A percentile compares a stretch with the other conserved stretches of the same genome.
phyloP scores from a whole-genome alignment of 2,329 filamentous ascomycete species.

The Diplodia scrobiculata region DNA sequence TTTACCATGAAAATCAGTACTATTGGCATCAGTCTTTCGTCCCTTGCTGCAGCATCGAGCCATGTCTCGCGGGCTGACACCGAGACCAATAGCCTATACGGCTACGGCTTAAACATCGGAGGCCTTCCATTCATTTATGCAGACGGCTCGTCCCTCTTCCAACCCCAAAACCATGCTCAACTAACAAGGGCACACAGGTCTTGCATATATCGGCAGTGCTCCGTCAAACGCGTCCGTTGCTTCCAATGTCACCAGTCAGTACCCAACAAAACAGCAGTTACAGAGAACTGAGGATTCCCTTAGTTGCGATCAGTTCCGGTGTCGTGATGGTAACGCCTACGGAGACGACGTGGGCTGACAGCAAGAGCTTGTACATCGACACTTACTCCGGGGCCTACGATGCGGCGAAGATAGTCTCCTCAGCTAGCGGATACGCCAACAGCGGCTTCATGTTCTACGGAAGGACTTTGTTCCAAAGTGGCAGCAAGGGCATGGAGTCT shows the following conservation, averaged over 20 bases:
- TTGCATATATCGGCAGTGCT: slow-evolving; percentile 12
- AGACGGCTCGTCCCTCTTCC: background rate
- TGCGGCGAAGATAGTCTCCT: slow-evolving; percentile 8
- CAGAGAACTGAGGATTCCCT: background rate
- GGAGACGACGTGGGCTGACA: slow-evolving; percentile 3
- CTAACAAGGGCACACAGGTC: background rate
- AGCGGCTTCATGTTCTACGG: slow-evolving; percentile 23
- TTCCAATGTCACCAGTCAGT: slow-evolving; percentile 20
- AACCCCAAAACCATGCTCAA: background rate
- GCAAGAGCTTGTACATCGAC: slow-evolving; percentile 22
- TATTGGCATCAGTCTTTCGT: background rate
- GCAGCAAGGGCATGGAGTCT: background rate
- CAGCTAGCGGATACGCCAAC: slow-evolving; percentile 8
- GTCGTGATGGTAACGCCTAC: background rate
- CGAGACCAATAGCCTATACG: slow-evolving; percentile 5
- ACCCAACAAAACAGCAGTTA: background rate
- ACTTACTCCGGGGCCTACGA: slow-evolving; percentile 2
- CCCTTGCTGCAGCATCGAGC: background rate
- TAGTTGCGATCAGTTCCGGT: slow-evolving; percentile 5
- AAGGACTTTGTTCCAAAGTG: slow-evolving; percentile 5
- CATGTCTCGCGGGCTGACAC: slow-evolving; percentile 1
- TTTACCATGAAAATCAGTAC: background rate
- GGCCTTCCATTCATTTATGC: slow-evolving; percentile 15
- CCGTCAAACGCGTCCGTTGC: slow-evolving; percentile 2
- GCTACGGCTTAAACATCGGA: slow-evolving; percentile 9